Evolutionary conservation across 768 basidiomycete genomes (phyloP), one percentile per base, ranked within the genome.

Genomic region (Tulasnella sp.): DNA sequence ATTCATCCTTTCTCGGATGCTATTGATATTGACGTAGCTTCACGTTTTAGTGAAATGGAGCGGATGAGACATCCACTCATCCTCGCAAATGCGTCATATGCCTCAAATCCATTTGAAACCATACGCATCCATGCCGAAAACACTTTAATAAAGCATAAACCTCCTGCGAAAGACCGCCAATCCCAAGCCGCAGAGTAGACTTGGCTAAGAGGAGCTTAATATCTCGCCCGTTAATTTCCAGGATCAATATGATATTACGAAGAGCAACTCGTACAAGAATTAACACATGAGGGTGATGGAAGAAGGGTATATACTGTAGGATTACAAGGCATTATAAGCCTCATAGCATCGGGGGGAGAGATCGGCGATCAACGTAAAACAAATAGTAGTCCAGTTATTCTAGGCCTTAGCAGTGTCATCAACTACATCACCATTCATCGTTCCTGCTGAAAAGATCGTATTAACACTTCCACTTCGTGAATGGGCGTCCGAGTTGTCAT

Each of bases 121-220:
- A 83, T 88, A 58, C 79, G 83, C 4, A 80, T 73, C 3, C 86
- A 89, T 62, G 83, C 79, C 2, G 72, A 80, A 62, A 88, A 87
- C 60, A 85, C 86, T 0, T 68, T n/a, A n/a, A n/a, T n/a, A n/a
- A n/a, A n/a, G 87, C 9, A 54, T 85, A 31, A 78, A 75, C 45
- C 29, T 46, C 45, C n/a, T 46, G n/a, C 22, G 27, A n/a, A n/a
- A n/a, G n/a, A n/a, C 29, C 29, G 29, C 45, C 13, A 10, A 12
- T 31, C 45, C 45, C 2, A 42, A 42, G 13, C 20, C 41, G 12
- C 12, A 46, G n/a, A n/a, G n/a, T n/a, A n/a, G n/a, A n/a, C n/a
- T n/a, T n/a, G n/a, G n/a, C n/a, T n/a, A n/a, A n/a, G n/a, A n/a
- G n/a, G n/a, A n/a, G n/a, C n/a, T n/a, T n/a, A n/a, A n/a, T n/a